phyloP scores from a whole-genome alignment of 2,329 filamentous ascomycete genomes.

The Coniochaeta prunicola region DNA sequence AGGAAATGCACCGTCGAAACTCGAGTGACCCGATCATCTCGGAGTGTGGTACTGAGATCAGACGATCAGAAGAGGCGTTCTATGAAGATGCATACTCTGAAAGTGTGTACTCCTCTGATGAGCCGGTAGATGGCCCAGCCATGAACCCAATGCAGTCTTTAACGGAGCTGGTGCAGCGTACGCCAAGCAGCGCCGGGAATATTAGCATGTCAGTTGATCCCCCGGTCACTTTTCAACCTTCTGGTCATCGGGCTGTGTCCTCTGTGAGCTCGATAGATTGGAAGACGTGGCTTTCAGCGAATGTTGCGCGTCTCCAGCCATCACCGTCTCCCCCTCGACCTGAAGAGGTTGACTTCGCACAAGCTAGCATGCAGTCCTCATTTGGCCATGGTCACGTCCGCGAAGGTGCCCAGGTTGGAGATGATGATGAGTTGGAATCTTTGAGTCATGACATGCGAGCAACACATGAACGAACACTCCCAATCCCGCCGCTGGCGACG shows the following conservation, averaged over 20 bases:
- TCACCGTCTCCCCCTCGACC: constrained; percentile 11
- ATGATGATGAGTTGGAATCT: constrained; percentile 16
- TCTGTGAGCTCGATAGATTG: constrained; percentile 38
- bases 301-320: constrained; percentile 26
- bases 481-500: constrained; percentile 10
- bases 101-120: constrained; percentile 2
- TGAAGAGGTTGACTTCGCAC: constrained; percentile 16
- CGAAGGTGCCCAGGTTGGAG: constrained; percentile 28
- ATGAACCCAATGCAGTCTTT: neutral
- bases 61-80: neutral
- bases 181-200: neutral
- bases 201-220: constrained; percentile 16
- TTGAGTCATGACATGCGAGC: neutral
- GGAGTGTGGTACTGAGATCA: constrained; percentile 2
- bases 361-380: constrained; percentile 15
- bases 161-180: neutral
- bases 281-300: constrained; percentile 30
- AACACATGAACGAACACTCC: constrained; percentile 11
- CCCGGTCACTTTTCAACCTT: constrained; percentile 18
- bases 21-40: constrained; percentile 1
- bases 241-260: constrained; percentile 27
- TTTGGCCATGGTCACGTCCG: constrained; percentile 22
- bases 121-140: neutral
- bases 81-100: neutral
- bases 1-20: constrained; percentile 11